Base-by-base conservation (phyloP, 2,329 filamentous ascomycete species). In the Amauroascus niger region DNA sequence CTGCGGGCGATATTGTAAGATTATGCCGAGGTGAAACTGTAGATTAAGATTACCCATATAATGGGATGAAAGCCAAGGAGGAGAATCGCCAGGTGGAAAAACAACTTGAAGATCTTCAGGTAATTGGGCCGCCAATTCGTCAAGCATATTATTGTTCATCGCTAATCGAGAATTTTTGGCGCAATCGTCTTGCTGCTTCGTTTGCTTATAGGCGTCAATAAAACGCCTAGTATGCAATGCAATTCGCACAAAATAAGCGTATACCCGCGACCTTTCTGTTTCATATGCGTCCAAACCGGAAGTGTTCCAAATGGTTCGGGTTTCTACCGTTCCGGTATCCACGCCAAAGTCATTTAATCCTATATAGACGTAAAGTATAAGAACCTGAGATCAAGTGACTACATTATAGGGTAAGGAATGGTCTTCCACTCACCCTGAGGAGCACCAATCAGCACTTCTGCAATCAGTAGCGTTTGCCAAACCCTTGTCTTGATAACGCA, bases 391-490 rank as follows among this genome's bases (percentile, higher is more conserved):
- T 14, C 32, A 1, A 43, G 41, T 14, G 18, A 28, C 26, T 49
- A 39, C 43, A 9, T 8, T 22, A 8, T 11, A 24, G n/a, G 22
- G 14, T 7, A 16, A 9, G 30, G 14, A 16, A 3, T 22, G 37
- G 3, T 33, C 5, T 11, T 41, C 26, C 24, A 64, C 68, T 57
- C 74, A 88, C 90, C 91, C 82, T 97, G 90, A 2, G 91, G 88
- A 18, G 86, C 89, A 53, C 91, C 91, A 61, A 96, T 84, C 87
- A 97, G 95, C 40, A 90, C 79, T 70, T 97, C 91, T 58, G 88
- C 84, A 20, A 88, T 76, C 65, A 95, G 86, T 8, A 95, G 79
- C 1, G 83, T 84, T 67, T 96, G 90, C 91, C 91, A 97, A 30
- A 96, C 81, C 45, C 91, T 79, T 14, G 83, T 94, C 64, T 89